phyloP scores from a whole-genome alignment of 495 filamentous ascomycete genomes.

The Cryomyces minteri region DNA sequence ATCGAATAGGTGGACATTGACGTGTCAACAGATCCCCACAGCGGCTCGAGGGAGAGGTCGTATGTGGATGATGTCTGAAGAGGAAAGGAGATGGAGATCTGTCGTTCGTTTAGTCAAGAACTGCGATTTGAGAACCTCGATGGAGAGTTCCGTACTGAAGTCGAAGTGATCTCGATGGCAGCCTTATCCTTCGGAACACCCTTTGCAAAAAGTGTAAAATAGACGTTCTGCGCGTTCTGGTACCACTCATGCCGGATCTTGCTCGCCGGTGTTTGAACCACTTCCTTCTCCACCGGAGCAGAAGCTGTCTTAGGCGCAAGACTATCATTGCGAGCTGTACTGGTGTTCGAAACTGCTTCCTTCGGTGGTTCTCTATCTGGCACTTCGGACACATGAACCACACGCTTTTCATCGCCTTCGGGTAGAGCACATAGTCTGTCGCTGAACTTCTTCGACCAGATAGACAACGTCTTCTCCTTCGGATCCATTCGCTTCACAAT shows the following conservation, averaged over 20 bases:
- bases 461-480: conserved; percentile 41
- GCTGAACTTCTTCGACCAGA: conserved; percentile 43
- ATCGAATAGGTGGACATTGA: conserved; percentile 39
- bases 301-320: conserved; percentile 4
- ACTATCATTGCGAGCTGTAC: neutral
- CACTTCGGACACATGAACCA: conserved; percentile 41
- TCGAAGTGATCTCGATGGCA: conserved; percentile 33
- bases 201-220: conserved; percentile 54
- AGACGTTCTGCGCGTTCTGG: conserved; percentile 45
- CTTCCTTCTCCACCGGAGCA: conserved; percentile 2
- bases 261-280: conserved; percentile 29
- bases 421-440: conserved; percentile 27
- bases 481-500: conserved; percentile 39
- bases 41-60: conserved; percentile 50
- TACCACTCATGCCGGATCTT: conserved; percentile 73
- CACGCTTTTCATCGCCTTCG: conserved; percentile 36
- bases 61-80: conserved; percentile 35
- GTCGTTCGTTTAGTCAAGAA: conserved; percentile 9
- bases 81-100: conserved; percentile 46
- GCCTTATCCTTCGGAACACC: conserved; percentile 47
- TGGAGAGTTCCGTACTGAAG: conserved; percentile 24
- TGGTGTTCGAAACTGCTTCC: neutral
- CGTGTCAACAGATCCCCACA: conserved; percentile 47
- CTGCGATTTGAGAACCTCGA: neutral
- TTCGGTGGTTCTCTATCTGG: conserved; percentile 37